Base-by-base conservation (phyloP, 2,329 filamentous ascomycete species). In the Ceratocystiopsis sp. region DNA sequence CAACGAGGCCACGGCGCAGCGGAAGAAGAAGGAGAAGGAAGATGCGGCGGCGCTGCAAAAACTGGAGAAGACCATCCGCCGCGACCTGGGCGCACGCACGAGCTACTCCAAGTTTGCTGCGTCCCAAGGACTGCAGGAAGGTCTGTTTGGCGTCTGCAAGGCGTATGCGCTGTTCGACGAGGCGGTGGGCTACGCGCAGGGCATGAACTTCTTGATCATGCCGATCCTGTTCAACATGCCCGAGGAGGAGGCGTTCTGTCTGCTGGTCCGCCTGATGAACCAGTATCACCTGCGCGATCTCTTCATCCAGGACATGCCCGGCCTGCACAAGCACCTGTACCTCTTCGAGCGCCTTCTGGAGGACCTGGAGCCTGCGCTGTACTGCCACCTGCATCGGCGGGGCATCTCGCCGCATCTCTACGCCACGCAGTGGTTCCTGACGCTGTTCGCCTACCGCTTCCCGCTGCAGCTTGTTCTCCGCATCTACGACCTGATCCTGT, bases 141-240 rank as follows among this genome's bases (percentile, higher is more conserved):
- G 84, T 10, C 71, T 98, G 11, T 96, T 94, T 60, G 87, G 87
- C 35, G 76, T 98, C 34, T 98, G 91, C 66, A 98, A 96, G 61
- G 87, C 91, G 2, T 98, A 98, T 61, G 91, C 91, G 14, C 68
- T 98, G 29, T 96, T 87, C 53, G 91, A 98, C 55, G 86, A 94
- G 55, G 81, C 71, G 9, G 91, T 98, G 34, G 89, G 91, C 32
- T 98, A 98, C 59, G 89, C 93, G 0, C 91, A 98, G 60, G 91
- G 91, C 56, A 95, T 98, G 83, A 98, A 96, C 57, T 98, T 98
- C 55, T 75, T 98, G 46, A 83, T 86, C 40, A 96, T 96, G 86
- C 91, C 93, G 19, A 61, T 98, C 16, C 67, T 98, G 1, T 95
- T 98, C 64, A 96, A 95, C 58, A 94, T 96, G 87, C 83, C 87